Conservation (phyloP, 1,284 basidiomycete species). For the Microbotryomycetes sp. region DNA sequence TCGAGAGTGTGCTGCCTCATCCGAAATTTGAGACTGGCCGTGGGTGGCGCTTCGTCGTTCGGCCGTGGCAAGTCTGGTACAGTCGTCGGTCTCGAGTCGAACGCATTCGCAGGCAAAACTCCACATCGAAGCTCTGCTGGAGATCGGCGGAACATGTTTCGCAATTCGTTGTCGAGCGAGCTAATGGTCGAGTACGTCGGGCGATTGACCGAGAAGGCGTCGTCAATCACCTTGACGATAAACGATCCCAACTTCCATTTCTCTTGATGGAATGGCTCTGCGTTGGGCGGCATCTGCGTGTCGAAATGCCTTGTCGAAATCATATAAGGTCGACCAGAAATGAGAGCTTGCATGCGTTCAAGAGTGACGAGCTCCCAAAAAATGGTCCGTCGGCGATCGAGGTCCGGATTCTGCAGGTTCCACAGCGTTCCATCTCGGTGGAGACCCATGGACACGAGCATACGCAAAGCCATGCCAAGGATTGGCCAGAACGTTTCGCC, state of each 20-base stretch:
- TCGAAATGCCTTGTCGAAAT: constrained; percentile 26
- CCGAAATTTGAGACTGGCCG: neutral
- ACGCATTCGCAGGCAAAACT: constrained; percentile 10
- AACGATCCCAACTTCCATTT: constrained; percentile 23
- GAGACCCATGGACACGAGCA: constrained; percentile 22
- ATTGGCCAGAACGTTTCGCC: constrained; percentile 35
- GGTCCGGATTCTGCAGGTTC: constrained; percentile 28
- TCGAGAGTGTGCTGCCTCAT: constrained; percentile 15
- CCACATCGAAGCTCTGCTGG: constrained; percentile 12
- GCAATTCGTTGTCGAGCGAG: constrained; percentile 43
- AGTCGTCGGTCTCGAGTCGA: constrained; percentile 9
- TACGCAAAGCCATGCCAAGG: constrained; percentile 27
- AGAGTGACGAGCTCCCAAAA: constrained; percentile 34
- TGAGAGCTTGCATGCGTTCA: constrained; percentile 27
- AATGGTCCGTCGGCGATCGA: constrained; percentile 28
- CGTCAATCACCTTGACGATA: constrained; percentile 20
- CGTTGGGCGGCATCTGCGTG: constrained; percentile 21
- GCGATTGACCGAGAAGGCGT: constrained; percentile 43
- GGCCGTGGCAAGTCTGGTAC: neutral
- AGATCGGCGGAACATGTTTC: constrained; percentile 11
- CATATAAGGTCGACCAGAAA: constrained; percentile 31
- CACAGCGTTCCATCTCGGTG: constrained; percentile 34
- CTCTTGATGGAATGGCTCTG: constrained; percentile 3
- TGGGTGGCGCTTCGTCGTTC: neutral
- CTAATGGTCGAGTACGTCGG: constrained; percentile 45